Base-by-base conservation (phyloP, 306 rosid genomes). In the Gynostemma pentaphyllum region DNA sequence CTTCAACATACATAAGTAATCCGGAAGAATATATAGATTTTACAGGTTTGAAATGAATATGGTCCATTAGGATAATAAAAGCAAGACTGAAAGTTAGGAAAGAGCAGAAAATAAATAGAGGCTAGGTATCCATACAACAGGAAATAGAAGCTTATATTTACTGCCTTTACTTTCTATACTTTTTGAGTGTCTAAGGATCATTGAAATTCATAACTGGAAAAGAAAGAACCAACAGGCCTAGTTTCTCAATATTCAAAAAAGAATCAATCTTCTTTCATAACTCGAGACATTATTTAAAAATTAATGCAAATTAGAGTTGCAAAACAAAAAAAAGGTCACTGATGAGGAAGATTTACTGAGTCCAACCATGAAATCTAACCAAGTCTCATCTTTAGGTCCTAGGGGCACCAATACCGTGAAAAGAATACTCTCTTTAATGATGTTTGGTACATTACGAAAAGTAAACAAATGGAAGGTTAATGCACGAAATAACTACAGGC, bases 281-380 rank as follows among this genome's bases (percentile, higher is more conserved):
- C 10, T 18, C 32, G 27, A 34, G 21, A 5, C 11, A 57, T n/a
- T 7, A 21, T 21, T n/a, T 40, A 39, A 32, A 11, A 9, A 11
- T 21, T 36, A 57, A 12, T 3, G 13, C 5, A 11, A 12, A 39
- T 21, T 34, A 34, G 28, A 56, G 45, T 36, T 57, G 10, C 5
- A 1, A 16, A 57, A 28, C 29, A 40, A 15, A 54, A 57, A 56
- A 21, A 57, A 15, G 12, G 18, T 57, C 46, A 37, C 36, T 13
- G 47, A 59, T 59, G 13, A 37, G 46, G 24, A 24, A 59, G 63
- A 9, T 34, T 27, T 9, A 27, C 44, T 7, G 46, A 57, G 64
- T 13, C 64, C 64, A 54, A 19, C 64, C 64, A 57, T 21, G 30
- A 57, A 57, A 13, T 15, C 32, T 51, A 51, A 50, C 56, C 32